Percentiles rank a stretch among this genome's conserved stretches.
These are phyloP conservation scores for Rhinocladiella similis DNA, from an alignment of 2,329 filamentous ascomycete species.

Conservation along the genomic window DNA sequence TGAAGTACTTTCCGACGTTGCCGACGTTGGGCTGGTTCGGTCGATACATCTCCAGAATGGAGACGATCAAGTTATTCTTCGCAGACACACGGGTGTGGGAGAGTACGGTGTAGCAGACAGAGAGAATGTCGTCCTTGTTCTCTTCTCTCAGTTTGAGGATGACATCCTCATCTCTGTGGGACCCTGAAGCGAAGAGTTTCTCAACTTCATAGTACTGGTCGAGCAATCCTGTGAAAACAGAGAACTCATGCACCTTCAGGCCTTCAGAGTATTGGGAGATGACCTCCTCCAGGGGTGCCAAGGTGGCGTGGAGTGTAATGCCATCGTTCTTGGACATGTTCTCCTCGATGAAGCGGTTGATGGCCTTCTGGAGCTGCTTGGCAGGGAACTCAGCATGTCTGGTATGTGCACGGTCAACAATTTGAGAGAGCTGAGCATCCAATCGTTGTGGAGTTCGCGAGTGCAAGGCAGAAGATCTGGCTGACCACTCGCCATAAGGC, in stretches of 20 bases:
- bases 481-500: slow-evolving; percentile 94
- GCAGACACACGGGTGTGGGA: slow-evolving; percentile 89
- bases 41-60: slow-evolving; percentile 89
- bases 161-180: slow-evolving; percentile 87
- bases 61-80: slow-evolving; percentile 91
- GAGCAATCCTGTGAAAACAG: slow-evolving; percentile 76
- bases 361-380: slow-evolving; percentile 79
- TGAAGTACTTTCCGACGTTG: slow-evolving; percentile 85
- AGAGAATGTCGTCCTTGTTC: slow-evolving; percentile 86
- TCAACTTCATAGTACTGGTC: slow-evolving; percentile 82
- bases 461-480: slow-evolving; percentile 94
- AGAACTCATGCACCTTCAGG: slow-evolving; percentile 85
- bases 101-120: slow-evolving; percentile 83
- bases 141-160: slow-evolving; percentile 91
- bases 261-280: slow-evolving; percentile 81
- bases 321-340: slow-evolving; percentile 73
- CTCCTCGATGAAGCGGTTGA: slow-evolving; percentile 86
- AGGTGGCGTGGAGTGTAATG: slow-evolving; percentile 68
- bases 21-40: slow-evolving; percentile 90
- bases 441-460: slow-evolving; percentile 95
- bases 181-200: slow-evolving; percentile 80
- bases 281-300: slow-evolving; percentile 75
- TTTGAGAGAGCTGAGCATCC: slow-evolving; percentile 75
- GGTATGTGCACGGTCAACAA: slow-evolving; percentile 78
- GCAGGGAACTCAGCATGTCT: slow-evolving; percentile 87